These are phyloP conservation scores for Boletus coccyginus DNA, from an alignment of 768 basidiomycete genomes.

Conservation along the genomic window DNA sequence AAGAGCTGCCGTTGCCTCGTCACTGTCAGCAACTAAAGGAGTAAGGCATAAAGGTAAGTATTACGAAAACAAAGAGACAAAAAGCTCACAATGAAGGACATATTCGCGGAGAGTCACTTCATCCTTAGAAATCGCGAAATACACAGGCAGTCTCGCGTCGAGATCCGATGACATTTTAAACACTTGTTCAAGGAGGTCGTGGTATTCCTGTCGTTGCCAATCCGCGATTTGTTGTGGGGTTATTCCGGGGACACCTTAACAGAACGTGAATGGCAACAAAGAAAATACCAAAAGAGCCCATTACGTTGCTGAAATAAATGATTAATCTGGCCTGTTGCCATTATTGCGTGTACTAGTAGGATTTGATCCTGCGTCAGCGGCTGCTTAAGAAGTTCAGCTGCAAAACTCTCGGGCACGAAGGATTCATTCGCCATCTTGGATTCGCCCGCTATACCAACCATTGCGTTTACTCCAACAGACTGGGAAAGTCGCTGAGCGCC, in stretches of 20 bases:
- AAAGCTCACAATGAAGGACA: constrained; percentile 52
- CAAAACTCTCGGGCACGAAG: constrained; percentile 3
- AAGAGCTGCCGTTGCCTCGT: constrained; percentile 32
- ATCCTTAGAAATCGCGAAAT: constrained; percentile 43
- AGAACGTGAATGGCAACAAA: constrained; percentile 10
- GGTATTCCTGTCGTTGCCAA: constrained; percentile 55
- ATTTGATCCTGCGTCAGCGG: constrained; percentile 33
- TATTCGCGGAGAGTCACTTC: constrained; percentile 49
- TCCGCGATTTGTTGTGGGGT: constrained; percentile 41
- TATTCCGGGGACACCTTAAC: constrained; percentile 37
- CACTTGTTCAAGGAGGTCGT: constrained; percentile 47
- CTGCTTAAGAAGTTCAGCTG: constrained; percentile 4
- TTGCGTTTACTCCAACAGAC: constrained; percentile 7
- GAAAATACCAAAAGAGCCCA: constrained; percentile 16
- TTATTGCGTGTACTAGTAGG: constrained; percentile 22
- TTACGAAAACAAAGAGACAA: constrained; percentile 10
- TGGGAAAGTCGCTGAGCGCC: constrained; percentile 18
- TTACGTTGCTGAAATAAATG: constrained; percentile 32
- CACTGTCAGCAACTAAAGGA: constrained; percentile 42
- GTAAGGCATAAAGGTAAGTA: constrained; percentile 6
- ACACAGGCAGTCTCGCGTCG: constrained; percentile 49
- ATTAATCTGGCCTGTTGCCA: constrained; percentile 33
- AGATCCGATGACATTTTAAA: constrained; percentile 45
- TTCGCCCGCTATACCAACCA: constrained; percentile 15
- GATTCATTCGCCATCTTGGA: constrained; percentile 16